Evolutionary conservation across 2,329 filamentous ascomycete species (phyloP), one percentile per base, ranked within the genome.

Genomic region (Hypocrella siamensis): DNA sequence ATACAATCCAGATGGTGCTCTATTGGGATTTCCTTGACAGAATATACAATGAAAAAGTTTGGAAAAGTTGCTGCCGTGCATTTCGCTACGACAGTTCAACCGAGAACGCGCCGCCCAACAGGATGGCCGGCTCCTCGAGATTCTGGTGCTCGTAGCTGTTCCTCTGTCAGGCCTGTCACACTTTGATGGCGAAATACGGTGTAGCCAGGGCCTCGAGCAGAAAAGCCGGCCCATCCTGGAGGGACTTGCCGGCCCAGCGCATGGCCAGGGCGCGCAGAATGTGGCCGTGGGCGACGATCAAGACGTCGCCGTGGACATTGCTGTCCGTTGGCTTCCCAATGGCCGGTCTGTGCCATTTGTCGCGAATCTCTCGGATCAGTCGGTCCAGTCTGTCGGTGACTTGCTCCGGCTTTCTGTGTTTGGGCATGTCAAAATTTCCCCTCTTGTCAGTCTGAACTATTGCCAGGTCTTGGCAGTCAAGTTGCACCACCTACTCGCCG

Each of bases 181-280:
- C n/a, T n/a, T n/a, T n/a, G n/a, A n/a, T n/a, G n/a, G n/a, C n/a
- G n/a, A n/a, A n/a, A n/a, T n/a, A n/a, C n/a, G n/a, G n/a, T n/a
- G n/a, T n/a, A n/a, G n/a, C 83, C n/a, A 83, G 83, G 5, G 83
- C 80, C 52, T 94, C 86, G n/a, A 94, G 59, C 38, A 93, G 63
- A 49, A 94, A 74, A 5, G 75, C 70, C 25, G 83, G 79, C 6
- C 79, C 84, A 31, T 84, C 76, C 33, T 72, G 68, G 36, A 94
- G 60, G 10, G 70, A 63, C 58, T 79, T 79, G 0, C 74, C 72
- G 1, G 76, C 68, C 86, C 86, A 94, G 19, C 85, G 67, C 63
- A 88, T 82, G 6, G 86, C 85, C 51, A 94, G 84, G 0, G 83
- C 82, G 12, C 86, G 67, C 32, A 94, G 59, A 35, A 93, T 88